Base-by-base conservation (phyloP, 257 asterid species). In the Jaltomata sinuosa region DNA sequence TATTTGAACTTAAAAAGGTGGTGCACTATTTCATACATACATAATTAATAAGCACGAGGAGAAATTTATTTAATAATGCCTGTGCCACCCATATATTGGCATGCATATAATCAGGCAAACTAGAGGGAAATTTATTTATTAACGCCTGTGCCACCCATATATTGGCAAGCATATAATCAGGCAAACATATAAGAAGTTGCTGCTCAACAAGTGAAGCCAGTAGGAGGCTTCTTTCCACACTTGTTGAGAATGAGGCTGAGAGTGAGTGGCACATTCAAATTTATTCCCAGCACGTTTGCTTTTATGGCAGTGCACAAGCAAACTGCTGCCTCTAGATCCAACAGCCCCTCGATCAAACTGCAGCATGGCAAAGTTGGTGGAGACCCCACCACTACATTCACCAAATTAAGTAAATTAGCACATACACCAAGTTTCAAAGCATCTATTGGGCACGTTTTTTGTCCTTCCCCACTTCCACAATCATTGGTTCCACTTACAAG, bases 321-420 rank as follows among this genome's bases (percentile, higher is more conserved):
- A 52, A 8, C 57, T 2, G 22, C 22, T 21, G 21, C 57, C 9
- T 52, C 57, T 52, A 52, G 59, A 6, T 52, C 2, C 0, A 3
- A n/a, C 57, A 52, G 9, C 5, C 57, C 57, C 57, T 52, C 9
- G 8, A 52, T 52, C 57, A 87, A 8, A 8, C 34, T 15, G 83
- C 89, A 87, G 38, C 90, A 89, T 12, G 87, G 89, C 82, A 7
- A 6, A 6, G 83, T 69, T 34, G 86, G 84, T 27, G 91, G 89
- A 52, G 3, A 45, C 5, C 89, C 89, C 5, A 84, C 36, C 40
- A 6, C 83, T 25, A 80, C 83, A n/a, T 85, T 81, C 57, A 84
- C 76, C 78, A 86, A 21, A 14, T 83, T 79, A 0, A 87, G 62
- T 36, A 87, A 29, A 10, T 79, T 65, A 3, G 87, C 87, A 36